Evolutionary conservation across 768 basidiomycete species (phyloP).

Genomic region (Baorangia bicolor): DNA sequence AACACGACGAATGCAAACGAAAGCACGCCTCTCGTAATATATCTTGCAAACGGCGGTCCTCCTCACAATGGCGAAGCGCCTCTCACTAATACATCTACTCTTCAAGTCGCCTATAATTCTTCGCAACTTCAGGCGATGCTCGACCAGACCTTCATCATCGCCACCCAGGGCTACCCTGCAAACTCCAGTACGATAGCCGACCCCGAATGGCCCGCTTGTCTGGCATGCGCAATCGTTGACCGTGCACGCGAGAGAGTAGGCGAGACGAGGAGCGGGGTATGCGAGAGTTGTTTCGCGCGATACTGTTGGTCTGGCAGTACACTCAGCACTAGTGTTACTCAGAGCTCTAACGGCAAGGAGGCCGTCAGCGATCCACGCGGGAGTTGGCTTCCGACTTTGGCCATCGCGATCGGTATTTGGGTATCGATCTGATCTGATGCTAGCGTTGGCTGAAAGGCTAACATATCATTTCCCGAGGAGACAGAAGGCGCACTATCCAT

Average conservation of each 20-base stretch:
- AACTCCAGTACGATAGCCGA: conserved; percentile 32
- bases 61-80: conserved; percentile 38
- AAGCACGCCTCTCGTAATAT: conserved; percentile 50
- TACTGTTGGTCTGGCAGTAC: conserved; percentile 32
- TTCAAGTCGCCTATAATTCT: conserved; percentile 37
- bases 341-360: neutral
- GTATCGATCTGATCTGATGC: conserved; percentile 17
- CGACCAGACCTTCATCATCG: conserved; percentile 42
- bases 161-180: conserved; percentile 42
- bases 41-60: conserved; percentile 55
- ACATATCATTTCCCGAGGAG: conserved; percentile 17
- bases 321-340: neutral
- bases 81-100: conserved; percentile 44
- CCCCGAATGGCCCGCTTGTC: conserved; percentile 45
- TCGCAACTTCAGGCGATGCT: conserved; percentile 44
- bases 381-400: conserved; percentile 6
- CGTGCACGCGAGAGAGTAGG: conserved; percentile 36
- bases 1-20: conserved; percentile 23
- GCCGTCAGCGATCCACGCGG: neutral
- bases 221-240: conserved; percentile 54
- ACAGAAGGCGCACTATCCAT: neutral
- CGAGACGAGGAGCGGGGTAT: conserved; percentile 30
- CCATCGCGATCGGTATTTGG: conserved; percentile 10
- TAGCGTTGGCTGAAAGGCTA: neutral
- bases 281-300: conserved; percentile 30